Evolutionary conservation across 495 filamentous ascomycete genomes (phyloP), one percentile per base, ranked within the genome.

Genomic region (Penicillium nucicola): DNA sequence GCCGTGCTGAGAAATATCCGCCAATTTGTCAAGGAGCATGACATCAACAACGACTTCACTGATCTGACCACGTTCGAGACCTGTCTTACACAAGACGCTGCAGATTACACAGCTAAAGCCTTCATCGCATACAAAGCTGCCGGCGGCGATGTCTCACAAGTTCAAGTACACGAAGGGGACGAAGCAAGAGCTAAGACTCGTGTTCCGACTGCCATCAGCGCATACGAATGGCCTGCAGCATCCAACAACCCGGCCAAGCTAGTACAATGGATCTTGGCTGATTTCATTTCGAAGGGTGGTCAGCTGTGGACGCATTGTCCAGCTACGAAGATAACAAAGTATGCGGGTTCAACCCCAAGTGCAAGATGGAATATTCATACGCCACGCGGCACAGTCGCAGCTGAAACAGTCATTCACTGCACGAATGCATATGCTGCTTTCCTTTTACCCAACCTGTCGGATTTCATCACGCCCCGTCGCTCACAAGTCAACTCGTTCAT

Each of bases 231-330:
- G 11, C 40, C 45, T 2, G 40, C 52, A 22, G 52, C 45, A 23
- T 49, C 52, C 2, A 55, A 55, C 25, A 45, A 55, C 17, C 45
- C 52, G 3, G 52, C 32, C 4, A 55, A 55, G 30, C 45, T 55
- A 1, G 52, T 55, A 0, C 52, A 55, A 28, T 55, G 52, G 52
- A 55, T 55, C 23, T 34, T 55, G 34, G 45, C 48, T 12, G 45
- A 55, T 23, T 43, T 48, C 34, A 45, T 55, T 10, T n/a, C 11
- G 0, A 55, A 55, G 37, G 52, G 33, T 0, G 52, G 39, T 4
- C 48, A 39, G 18, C 25, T 55, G 17, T 55, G 52, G 52, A 55
- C 52, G 9, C 52, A 55, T 33, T 55, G 52, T 32, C 45, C 52
- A 17, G 52, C 22, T 2, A 49, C 45, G 8, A 45, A 40, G 3